Base-by-base conservation (phyloP, 345 rosid species). In the Eucalyptus fibrosa region DNA sequence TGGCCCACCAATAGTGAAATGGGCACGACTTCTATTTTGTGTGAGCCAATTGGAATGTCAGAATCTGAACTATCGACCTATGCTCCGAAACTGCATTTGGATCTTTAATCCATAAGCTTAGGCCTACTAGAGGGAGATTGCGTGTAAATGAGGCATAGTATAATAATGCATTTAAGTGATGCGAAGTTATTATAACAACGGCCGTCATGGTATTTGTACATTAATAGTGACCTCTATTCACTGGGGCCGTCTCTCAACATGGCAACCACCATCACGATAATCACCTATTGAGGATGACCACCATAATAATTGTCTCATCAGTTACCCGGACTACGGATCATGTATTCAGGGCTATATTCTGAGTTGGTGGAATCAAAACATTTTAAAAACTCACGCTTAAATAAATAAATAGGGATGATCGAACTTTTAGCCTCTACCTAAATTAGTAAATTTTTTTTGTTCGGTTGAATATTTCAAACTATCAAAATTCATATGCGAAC, bases 161-260 rank as follows among this genome's bases (percentile, higher is more conserved):
- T 21, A 24, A 56, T 56, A 56, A 56, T 0, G 3, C 28, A 56
- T 56, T 56, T 9, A 56, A 9, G 30, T 56, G 30, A 56, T 56
- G 62, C 1, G 17, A 60, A 60, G 69, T 60, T 11, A 0, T 60
- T 26, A 8, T 26, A 26, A 60, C 67, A 28, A 60, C 0, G 4
- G 17, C 69, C 3, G 1, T n/a, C 77, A n/a, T 1, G 11, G 10
- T 13, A 42, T 32, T 15, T 65, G 0, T 1, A 15, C 32, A 5
- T n/a, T 4, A 15, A 30, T 3, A 3, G 0, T 8, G 19, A 65
- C 77, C 19, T 15, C 77, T 32, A n/a, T 65, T 65, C 6, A 15
- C 0, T 30, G 2, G 72, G 72, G 37, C 34, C 37, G 3, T 65
- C 59, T 53, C 7, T 65, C 5, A n/a, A 62, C 72, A 65, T 28